Evolutionary conservation across 2,329 filamentous ascomycete genomes (phyloP), one percentile per base, ranked within the genome.

Genomic region (Podosphaera fusca): DNA sequence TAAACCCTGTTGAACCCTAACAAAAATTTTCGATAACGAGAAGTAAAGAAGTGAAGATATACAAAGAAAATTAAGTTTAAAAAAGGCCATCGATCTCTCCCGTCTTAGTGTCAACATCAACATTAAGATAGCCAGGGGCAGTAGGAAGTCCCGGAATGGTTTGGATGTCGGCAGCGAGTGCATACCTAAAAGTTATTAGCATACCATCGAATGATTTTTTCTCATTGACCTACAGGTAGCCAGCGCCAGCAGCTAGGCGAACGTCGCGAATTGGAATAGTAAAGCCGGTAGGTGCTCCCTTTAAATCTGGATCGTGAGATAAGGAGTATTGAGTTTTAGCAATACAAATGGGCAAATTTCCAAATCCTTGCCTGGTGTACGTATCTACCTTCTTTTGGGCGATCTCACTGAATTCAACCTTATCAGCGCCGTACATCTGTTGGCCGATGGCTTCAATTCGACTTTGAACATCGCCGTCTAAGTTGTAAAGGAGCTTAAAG

Each of bases 241-340:
- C 92, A 60, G 87, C 92, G 67, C 92, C 92, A 59, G 89, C 89
- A 34, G 92, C 92, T 76, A 98, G 81, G 60, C 89, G 77, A 45
- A 98, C 90, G 67, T 98, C 92, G 59, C 90, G 77, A 64, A 98
- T 95, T 1, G 92, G 92, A 4, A 98, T 81, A 0, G 87, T 94
- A 71, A 96, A 98, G 59, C 90, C 92, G 3, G 83, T 86, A 31
- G 92, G 92, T 7, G 92, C 92, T 60, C 92, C 92, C 78, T 98
- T 98, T 64, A 96, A 76, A 9, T 85, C 81, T 2, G 90, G 84
- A 69, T 98, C 88, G 70, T 96, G 90, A 58, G 85, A 92, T 54
- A 98, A 77, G 38, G 87, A 94, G 74, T 98, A 98, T 71, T 98
- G 92, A 12, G 92, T 98, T 81, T 98, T 98, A 60, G 92, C 92